Percentiles rank a stretch among this genome's conserved stretches.
phyloP scores from a whole-genome alignment of 371 early-diverging fungal genomes.

The Lichtheimia corymbifera region DNA sequence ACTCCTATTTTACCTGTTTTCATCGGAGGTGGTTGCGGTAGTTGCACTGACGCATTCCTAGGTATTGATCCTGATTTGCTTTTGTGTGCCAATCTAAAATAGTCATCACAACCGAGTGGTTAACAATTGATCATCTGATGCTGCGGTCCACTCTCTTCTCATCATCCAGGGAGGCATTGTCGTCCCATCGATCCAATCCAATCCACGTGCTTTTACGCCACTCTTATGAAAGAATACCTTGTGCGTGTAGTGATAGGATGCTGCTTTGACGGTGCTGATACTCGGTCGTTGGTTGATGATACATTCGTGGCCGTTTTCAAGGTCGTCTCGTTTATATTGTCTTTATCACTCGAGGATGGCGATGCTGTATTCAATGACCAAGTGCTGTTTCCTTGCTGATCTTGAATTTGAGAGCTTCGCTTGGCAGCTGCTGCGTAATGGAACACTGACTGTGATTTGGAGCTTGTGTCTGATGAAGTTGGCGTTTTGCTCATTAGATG shows the following conservation, averaged over 20 bases:
- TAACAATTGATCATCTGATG: not conserved
- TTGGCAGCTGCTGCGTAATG: conserved; percentile 50
- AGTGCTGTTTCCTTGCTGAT: conserved; percentile 10
- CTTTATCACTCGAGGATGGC: not conserved
- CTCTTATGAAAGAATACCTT: not conserved
- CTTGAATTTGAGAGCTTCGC: conserved; percentile 33
- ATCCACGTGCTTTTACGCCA: not conserved
- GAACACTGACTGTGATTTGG: conserved; percentile 38
- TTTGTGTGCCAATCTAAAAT: not conserved
- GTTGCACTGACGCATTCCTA: conserved; percentile 40
- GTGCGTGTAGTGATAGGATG: not conserved
- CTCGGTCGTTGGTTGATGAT: not conserved
- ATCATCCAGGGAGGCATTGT: too few species aligned
- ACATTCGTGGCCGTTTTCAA: not conserved
- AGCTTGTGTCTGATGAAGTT: conserved; percentile 31
- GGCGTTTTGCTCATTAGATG: conserved; percentile 48
- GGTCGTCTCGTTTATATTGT: not conserved
- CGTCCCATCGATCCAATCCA: too few species aligned
- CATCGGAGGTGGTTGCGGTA: conserved; percentile 42
- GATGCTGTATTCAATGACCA: not conserved
- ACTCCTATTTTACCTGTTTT: conserved; percentile 29
- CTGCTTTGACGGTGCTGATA: not conserved
- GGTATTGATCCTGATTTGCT: conserved; percentile 7
- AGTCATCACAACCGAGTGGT: not conserved
- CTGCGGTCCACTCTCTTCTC: not conserved